A percentile compares a stretch with the other conserved stretches of the same genome.
Conservation (phyloP, 768 basidiomycete genomes). For the Boletus sp. region DNA sequence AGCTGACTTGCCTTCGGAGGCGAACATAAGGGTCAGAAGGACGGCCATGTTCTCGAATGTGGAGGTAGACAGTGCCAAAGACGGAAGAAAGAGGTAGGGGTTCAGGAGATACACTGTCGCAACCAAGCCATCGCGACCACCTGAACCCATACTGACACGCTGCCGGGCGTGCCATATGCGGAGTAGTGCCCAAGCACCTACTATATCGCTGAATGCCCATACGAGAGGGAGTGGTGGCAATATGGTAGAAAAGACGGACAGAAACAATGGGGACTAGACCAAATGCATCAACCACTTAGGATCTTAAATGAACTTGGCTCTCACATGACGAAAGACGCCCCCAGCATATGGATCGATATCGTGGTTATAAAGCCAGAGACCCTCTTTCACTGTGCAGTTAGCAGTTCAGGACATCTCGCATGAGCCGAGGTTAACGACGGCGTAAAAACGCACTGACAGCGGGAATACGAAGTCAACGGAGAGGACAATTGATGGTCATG, state of each 20-base stretch:
- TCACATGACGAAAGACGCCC: conserved; percentile 80
- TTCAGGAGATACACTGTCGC: conserved; percentile 77
- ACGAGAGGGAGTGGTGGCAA: conserved; percentile 57
- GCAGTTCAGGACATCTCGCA: conserved; percentile 8
- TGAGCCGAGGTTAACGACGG: too few species aligned
- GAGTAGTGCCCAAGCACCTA: conserved; percentile 66
- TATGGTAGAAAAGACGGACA: conserved; percentile 71
- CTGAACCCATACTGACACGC: conserved; percentile 36
- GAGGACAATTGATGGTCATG: conserved; percentile 77
- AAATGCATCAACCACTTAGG: background rate
- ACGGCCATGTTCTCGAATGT: conserved; percentile 75
- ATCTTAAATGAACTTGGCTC: conserved; percentile 23
- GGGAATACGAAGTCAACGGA: conserved; percentile 73
- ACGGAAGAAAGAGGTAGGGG: conserved; percentile 81
- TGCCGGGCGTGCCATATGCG: conserved; percentile 66
- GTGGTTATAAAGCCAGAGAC: conserved; percentile 73
- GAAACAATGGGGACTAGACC: conserved; percentile 72
- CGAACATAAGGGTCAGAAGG: conserved; percentile 66
- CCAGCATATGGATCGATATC: conserved; percentile 87
- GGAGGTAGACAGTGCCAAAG: conserved; percentile 78
- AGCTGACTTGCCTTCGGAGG: conserved; percentile 52
- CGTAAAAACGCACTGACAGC: conserved; percentile 49
- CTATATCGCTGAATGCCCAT: conserved; percentile 69
- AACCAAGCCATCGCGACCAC: conserved; percentile 56
- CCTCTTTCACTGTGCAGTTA: conserved; percentile 71